A percentile compares a stretch with the other conserved stretches of the same genome.
Evolutionary conservation across 495 filamentous ascomycete species (phyloP).

Genomic region (Lophiotrema nucula): DNA sequence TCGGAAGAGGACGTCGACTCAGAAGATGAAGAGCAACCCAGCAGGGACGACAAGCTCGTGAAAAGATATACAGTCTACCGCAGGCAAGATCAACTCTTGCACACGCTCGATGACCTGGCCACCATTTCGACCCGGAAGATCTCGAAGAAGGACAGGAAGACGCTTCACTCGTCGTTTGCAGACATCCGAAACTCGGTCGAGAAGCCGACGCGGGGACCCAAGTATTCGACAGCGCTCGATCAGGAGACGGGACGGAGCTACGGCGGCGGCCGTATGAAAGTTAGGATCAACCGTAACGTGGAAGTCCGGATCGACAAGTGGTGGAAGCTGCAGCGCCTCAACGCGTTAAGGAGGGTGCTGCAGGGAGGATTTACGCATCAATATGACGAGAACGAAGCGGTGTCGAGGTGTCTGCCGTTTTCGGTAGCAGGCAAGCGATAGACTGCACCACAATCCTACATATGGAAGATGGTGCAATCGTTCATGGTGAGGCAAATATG

Average conservation of each 20-base stretch:
- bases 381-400: constrained; percentile 75
- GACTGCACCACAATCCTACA: not conserved
- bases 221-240: constrained; percentile 69
- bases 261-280: constrained; percentile 68
- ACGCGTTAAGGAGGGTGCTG: constrained; percentile 71
- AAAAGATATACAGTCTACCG: constrained; percentile 49
- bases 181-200: constrained; percentile 85
- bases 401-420: constrained; percentile 70
- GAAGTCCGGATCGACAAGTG: constrained; percentile 82
- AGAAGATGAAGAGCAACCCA: constrained; percentile 39
- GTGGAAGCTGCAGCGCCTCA: constrained; percentile 81
- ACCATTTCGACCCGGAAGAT: constrained; percentile 66
- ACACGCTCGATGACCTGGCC: constrained; percentile 53
- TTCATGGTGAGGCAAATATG: too few species aligned
- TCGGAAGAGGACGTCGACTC: constrained; percentile 52
- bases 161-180: constrained; percentile 71
- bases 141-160: constrained; percentile 75
- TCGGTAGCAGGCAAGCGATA: constrained; percentile 14
- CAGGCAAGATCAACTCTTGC: constrained; percentile 44
- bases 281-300: constrained; percentile 69
- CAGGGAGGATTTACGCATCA: constrained; percentile 79
- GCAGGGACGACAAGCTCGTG: constrained; percentile 51
- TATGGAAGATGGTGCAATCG: not conserved
- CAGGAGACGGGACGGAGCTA: constrained; percentile 70
- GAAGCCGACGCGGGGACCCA: constrained; percentile 68